A percentile compares a stretch with the other conserved stretches of the same genome.
Evolutionary conservation across 1,139 yeast species (phyloP).

Genomic region (Eremothecium sinecaudum): DNA sequence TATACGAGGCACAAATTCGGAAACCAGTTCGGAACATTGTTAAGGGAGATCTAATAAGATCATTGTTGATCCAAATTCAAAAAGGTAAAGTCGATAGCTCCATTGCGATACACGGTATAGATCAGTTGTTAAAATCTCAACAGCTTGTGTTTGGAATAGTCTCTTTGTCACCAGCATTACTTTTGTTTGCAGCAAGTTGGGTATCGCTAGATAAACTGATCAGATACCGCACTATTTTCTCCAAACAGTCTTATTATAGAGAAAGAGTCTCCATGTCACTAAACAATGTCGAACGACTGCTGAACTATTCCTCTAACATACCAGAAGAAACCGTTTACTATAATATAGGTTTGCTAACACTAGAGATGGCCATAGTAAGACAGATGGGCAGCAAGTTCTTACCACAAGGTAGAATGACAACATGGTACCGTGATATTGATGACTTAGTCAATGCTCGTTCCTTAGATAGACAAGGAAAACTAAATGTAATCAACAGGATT

Average conservation of each 20-base stretch:
- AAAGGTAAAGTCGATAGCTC: constrained; percentile 95
- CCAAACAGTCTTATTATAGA: constrained; percentile 15
- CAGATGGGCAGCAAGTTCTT: constrained; percentile 40
- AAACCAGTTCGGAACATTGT: constrained; percentile 56
- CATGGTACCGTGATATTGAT: constrained; percentile 49
- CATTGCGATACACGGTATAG: constrained; percentile 82
- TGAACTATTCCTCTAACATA: constrained; percentile 26
- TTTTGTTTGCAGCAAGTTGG: constrained; percentile 34
- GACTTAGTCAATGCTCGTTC: constrained; percentile 37
- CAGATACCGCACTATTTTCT: constrained; percentile 23
- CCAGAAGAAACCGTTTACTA: constrained; percentile 17
- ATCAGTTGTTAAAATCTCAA: constrained; percentile 78
- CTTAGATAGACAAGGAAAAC: constrained; percentile 31
- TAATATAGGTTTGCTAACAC: constrained; percentile 40
- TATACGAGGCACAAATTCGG: constrained; percentile 68
- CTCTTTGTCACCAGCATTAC: constrained; percentile 73
- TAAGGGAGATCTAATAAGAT: constrained; percentile 63
- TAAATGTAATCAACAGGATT: constrained; percentile 42
- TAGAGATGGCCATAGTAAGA: constrained; percentile 50
- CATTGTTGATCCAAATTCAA: constrained; percentile 79
- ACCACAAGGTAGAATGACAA: constrained; percentile 39
- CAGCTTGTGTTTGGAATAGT: constrained; percentile 86
- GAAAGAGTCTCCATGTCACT: constrained; percentile 41
- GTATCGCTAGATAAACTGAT: constrained; percentile 13
- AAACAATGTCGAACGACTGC: constrained; percentile 49